Evolutionary conservation across 192 early-diverging fungal genomes (phyloP).

Genomic region (Diversispora eburnea): DNA sequence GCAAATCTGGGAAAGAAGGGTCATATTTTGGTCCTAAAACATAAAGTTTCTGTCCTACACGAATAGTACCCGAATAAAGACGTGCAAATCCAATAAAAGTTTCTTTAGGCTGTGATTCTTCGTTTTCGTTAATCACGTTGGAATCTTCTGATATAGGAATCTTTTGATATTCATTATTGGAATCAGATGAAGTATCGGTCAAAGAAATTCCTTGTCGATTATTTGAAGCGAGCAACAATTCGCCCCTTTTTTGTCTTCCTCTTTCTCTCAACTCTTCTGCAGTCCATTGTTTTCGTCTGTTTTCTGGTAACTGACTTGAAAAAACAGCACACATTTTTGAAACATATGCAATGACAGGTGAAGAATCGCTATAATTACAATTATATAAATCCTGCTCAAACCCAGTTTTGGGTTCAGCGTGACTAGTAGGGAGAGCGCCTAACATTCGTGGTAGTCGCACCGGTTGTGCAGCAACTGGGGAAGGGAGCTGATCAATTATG

Average conservation of each 20-base stretch:
- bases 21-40: constrained; percentile 95
- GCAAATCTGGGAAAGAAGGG: constrained; percentile 51
- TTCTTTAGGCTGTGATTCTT: constrained; percentile 49
- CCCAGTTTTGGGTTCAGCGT: constrained; percentile 47
- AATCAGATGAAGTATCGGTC: constrained; percentile 25
- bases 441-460: constrained; percentile 78
- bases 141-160: constrained; percentile 28
- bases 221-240: constrained; percentile 36
- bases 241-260: constrained; percentile 50
- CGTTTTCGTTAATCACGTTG: constrained; percentile 39
- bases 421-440: constrained; percentile 46
- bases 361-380: constrained; percentile 61
- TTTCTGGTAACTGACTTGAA: constrained; percentile 67
- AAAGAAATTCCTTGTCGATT: constrained; percentile 19
- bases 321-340: constrained; percentile 94
- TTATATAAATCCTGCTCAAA: constrained; percentile 70
- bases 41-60: constrained; percentile 80
- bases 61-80: constrained; percentile 87
- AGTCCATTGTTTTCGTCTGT: constrained; percentile 64
- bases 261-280: constrained; percentile 89
- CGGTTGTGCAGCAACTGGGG: constrained; percentile 75
- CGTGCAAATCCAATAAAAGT: constrained; percentile 88
- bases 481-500: constrained; percentile 85
- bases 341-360: constrained; percentile 81
- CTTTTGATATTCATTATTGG: constrained; percentile 33